phyloP scores from a whole-genome alignment of 2,329 filamentous ascomycete genomes.

The Ophiocordyceps sinensis region DNA sequence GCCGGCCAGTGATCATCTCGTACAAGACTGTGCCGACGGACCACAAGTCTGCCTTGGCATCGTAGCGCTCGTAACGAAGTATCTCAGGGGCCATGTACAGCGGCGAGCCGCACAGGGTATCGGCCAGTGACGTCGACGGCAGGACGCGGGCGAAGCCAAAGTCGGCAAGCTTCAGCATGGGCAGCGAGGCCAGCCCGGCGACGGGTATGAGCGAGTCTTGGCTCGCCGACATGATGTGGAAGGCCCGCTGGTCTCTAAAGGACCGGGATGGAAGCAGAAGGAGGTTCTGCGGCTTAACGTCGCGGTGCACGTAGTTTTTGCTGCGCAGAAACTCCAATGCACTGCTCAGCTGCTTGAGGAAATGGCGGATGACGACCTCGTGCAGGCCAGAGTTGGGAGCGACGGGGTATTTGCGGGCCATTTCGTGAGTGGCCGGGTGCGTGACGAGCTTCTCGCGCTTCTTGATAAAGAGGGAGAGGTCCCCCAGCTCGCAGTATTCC shows the following conservation, averaged over 20 bases:
- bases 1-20: conserved; percentile 84
- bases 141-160: conserved; percentile 96
- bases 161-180: conserved; percentile 95
- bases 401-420: conserved; percentile 88
- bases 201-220: conserved; percentile 69
- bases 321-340: conserved; percentile 78
- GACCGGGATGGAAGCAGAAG: conserved; percentile 70
- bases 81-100: conserved; percentile 99
- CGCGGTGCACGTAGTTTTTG: conserved; percentile 83
- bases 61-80: conserved; percentile 90
- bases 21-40: conserved; percentile 91
- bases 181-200: conserved; percentile 68
- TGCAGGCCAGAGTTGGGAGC: conserved; percentile 72
- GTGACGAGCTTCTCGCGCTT: conserved; percentile 70
- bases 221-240: conserved; percentile 59
- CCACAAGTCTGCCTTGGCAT: conserved; percentile 94
- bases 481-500: conserved; percentile 95
- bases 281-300: conserved; percentile 95
- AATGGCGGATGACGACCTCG: conserved; percentile 93
- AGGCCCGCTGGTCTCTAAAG: conserved; percentile 40
- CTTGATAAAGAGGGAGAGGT: conserved; percentile 92
- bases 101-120: conserved; percentile 91
- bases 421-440: conserved; percentile 71
- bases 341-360: conserved; percentile 86
- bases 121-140: conserved; percentile 79